A percentile compares a stretch with the other conserved stretches of the same genome.
phyloP scores from a whole-genome alignment of 2,329 filamentous ascomycete genomes.

The Pseudogymnoascus sp. region DNA sequence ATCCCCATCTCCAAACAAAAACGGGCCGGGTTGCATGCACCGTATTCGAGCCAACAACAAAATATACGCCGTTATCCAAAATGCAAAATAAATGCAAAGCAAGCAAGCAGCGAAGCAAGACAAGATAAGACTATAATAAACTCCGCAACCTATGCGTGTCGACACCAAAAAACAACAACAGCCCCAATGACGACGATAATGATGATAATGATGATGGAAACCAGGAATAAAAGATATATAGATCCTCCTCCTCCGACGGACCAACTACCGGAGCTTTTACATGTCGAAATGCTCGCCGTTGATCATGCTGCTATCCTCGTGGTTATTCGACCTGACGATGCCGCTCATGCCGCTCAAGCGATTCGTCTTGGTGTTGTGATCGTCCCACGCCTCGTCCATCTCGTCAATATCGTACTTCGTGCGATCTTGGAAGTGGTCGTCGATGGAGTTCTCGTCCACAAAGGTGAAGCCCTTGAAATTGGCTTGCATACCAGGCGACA shows the following conservation, averaged over 20 bases:
- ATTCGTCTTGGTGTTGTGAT: constrained; percentile 38
- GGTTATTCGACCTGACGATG: constrained; percentile 48
- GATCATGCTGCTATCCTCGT: constrained; percentile 55
- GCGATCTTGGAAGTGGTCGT: constrained; percentile 66
- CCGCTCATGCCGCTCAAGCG: constrained; percentile 64
- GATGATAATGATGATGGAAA: neutral
- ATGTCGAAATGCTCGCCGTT: constrained; percentile 57
- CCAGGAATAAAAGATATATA: constrained; percentile 8
- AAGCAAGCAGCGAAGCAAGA: neutral
- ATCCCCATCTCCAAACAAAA: neutral
- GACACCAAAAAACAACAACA: neutral
- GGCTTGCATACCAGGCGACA: constrained; percentile 92
- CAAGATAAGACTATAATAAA: constrained; percentile 1
- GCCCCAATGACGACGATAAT: neutral
- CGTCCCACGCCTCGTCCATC: constrained; percentile 48
- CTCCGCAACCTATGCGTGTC: constrained; percentile 12
- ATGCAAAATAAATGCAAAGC: constrained; percentile 10
- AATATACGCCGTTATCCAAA: constrained; percentile 10
- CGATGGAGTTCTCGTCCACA: constrained; percentile 93
- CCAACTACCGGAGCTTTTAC: constrained; percentile 33
- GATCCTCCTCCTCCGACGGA: neutral
- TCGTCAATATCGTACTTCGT: constrained; percentile 48
- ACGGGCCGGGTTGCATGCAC: neutral
- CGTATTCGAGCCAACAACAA: neutral
- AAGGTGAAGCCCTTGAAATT: constrained; percentile 99